Percentiles rank a stretch among this genome's conserved stretches.
phyloP scores from a whole-genome alignment of 305 asterid species.

The Solanum hybrid region DNA sequence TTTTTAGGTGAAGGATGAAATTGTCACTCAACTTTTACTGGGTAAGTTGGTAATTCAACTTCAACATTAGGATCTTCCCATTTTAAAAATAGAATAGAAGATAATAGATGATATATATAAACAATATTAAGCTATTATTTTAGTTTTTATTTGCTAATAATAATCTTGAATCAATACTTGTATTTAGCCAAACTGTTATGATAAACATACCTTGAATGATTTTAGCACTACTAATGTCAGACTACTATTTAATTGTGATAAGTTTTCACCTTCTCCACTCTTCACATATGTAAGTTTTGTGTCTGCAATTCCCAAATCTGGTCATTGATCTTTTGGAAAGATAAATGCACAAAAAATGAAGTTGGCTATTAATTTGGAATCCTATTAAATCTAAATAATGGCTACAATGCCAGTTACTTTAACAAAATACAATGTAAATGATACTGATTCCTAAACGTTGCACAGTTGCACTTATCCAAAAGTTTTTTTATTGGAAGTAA shows the following conservation, averaged over 20 bases:
- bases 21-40: neutral
- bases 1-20: neutral
- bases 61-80: neutral
- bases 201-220: neutral
- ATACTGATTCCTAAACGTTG: neutral
- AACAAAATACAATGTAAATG: neutral
- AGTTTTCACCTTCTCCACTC: neutral
- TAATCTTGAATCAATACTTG: neutral
- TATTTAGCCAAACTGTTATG: neutral
- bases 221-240: neutral
- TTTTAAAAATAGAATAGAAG: neutral
- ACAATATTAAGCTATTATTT: neutral
- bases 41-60: neutral
- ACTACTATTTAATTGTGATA: neutral
- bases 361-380: neutral
- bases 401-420: neutral
- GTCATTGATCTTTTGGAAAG: neutral
- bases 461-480: neutral
- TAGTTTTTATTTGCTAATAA: neutral
- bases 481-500: neutral
- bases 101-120: neutral
- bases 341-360: neutral
- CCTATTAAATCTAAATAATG: neutral
- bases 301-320: neutral
- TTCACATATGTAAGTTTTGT: neutral